phyloP scores from a whole-genome alignment of 306 rosid genomes.

The Lotus japonicus region DNA sequence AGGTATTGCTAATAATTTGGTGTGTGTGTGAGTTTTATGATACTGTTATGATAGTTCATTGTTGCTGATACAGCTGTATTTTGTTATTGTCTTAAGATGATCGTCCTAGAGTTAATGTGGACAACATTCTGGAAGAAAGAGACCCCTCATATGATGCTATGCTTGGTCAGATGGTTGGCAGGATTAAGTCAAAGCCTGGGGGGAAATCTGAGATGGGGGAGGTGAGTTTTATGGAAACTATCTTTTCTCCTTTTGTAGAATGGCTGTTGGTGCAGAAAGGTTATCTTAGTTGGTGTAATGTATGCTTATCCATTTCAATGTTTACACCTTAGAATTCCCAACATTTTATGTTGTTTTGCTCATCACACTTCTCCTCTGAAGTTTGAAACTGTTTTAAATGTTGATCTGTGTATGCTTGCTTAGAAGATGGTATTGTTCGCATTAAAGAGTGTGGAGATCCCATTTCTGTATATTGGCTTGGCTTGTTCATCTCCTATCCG shows the following conservation, averaged over 20 bases:
- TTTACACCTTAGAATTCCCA: background rate
- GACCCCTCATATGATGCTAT: constrained; percentile 75
- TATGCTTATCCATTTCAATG: background rate
- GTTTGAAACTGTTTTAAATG: background rate
- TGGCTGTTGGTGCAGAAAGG: background rate
- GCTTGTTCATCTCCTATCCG: background rate
- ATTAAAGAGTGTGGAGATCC: background rate
- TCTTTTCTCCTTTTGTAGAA: background rate
- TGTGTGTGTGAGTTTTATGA: constrained; percentile 11
- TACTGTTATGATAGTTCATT: background rate
- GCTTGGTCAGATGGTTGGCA: constrained; percentile 90
- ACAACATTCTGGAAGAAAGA: constrained; percentile 65
- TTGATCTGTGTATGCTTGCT: background rate
- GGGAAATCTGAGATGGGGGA: constrained; percentile 91
- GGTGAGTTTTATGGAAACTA: constrained; percentile 46
- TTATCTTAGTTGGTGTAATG: background rate
- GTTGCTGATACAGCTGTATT: constrained; percentile 22
- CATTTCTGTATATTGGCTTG: background rate
- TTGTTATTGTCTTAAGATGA: constrained; percentile 43
- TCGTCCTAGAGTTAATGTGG: constrained; percentile 30
- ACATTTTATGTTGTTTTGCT: background rate
- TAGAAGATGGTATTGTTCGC: background rate
- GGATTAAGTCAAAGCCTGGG: constrained; percentile 77
- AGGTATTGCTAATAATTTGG: background rate
- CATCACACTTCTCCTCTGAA: background rate